phyloP scores from a whole-genome alignment of 2,329 filamentous ascomycete species.

The Pseudogymnoascus sp. region DNA sequence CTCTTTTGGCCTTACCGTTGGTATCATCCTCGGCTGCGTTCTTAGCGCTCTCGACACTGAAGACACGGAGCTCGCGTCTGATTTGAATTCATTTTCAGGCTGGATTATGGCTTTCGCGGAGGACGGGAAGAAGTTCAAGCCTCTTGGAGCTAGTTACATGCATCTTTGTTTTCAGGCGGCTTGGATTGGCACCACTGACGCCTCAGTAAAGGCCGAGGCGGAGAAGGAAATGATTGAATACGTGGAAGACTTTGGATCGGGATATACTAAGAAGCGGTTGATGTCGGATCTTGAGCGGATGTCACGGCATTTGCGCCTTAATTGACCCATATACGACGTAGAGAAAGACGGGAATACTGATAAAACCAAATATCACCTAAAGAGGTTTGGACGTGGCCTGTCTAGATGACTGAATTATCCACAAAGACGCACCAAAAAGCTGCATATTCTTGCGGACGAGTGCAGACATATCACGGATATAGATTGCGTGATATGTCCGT shows the following conservation, averaged over 20 bases:
- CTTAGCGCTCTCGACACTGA: slow-evolving; percentile 25
- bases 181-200: slow-evolving; percentile 18
- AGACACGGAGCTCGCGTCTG: slow-evolving; percentile 13
- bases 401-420: neutral
- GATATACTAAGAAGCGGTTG: neutral
- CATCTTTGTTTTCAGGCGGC: slow-evolving; percentile 24
- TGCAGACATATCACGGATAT: neutral
- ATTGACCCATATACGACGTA: neutral
- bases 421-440: neutral
- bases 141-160: slow-evolving; percentile 29
- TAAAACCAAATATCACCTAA: neutral
- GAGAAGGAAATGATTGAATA: slow-evolving; percentile 1
- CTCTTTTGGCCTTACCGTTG: slow-evolving; percentile 27
- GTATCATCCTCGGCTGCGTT: slow-evolving; percentile 29
- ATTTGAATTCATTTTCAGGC: slow-evolving; percentile 21
- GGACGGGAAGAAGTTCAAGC: slow-evolving; percentile 24
- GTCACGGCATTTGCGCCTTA: neutral
- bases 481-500: neutral
- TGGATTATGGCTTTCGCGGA: slow-evolving; percentile 27
- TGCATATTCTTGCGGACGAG: neutral
- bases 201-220: neutral
- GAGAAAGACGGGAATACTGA: neutral
- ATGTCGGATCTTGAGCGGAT: neutral
- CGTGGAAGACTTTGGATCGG: neutral
- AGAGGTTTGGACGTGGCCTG: neutral